A percentile compares a stretch with the other conserved stretches of the same genome.
phyloP scores from a whole-genome alignment of 345 rosid genomes.

The Ceriops decandra region DNA sequence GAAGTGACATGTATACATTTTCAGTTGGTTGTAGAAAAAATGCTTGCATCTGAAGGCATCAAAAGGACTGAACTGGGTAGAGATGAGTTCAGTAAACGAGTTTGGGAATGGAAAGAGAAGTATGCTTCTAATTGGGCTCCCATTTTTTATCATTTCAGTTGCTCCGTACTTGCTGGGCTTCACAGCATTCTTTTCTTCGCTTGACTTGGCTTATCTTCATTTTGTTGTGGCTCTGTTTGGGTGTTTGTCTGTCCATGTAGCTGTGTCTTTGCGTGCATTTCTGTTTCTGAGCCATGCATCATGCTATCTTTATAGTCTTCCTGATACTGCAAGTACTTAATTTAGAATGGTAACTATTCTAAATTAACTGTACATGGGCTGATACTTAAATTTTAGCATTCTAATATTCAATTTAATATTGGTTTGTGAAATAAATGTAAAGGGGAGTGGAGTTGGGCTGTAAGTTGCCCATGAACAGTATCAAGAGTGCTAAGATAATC shows the following conservation, averaged over 20 bases:
- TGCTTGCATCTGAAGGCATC: conserved; percentile 90
- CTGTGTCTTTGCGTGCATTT: background rate
- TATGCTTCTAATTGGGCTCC: conserved; percentile 33
- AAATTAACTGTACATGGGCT: too few species aligned
- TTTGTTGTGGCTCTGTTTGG: too few species aligned
- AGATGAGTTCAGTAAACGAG: conserved; percentile 84
- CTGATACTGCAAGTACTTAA: too few species aligned
- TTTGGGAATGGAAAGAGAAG: conserved; percentile 99
- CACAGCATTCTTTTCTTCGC: background rate
- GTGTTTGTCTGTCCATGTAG: too few species aligned
- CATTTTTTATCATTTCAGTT: background rate
- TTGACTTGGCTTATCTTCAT: background rate
- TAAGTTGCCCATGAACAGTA: too few species aligned
- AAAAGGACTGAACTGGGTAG: conserved; percentile 75
- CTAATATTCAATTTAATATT: too few species aligned
- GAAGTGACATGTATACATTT: conserved; percentile 19
- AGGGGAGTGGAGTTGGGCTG: too few species aligned
- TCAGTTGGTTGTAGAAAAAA: conserved; percentile 94
- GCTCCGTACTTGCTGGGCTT: background rate
- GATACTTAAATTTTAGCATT: too few species aligned
- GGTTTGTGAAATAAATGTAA: too few species aligned
- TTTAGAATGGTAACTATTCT: too few species aligned
- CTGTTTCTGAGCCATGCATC: background rate
- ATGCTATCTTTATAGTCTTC: too few species aligned
- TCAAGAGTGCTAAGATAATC: too few species aligned